Conservation (phyloP, 1,284 basidiomycete species). For the Abortiporus biennis region DNA sequence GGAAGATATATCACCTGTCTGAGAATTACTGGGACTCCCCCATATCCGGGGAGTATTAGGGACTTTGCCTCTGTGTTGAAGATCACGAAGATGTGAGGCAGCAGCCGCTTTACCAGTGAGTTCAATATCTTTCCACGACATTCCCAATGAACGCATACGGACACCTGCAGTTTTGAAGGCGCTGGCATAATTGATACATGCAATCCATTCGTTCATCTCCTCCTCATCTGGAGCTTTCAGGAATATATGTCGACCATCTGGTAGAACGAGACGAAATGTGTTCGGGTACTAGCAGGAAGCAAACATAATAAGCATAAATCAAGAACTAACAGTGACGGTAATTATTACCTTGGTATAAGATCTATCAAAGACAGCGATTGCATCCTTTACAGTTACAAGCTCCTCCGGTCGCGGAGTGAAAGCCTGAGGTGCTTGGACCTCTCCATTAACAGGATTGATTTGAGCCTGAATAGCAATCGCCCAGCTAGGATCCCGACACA, state of each 20-base stretch:
- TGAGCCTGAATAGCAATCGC: slow-evolving; percentile 53
- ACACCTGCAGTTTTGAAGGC: slow-evolving; percentile 87
- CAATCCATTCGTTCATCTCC: slow-evolving; percentile 91
- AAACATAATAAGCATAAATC: background rate
- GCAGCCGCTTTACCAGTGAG: slow-evolving; percentile 81
- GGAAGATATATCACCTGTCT: slow-evolving; percentile 13
- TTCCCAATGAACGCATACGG: slow-evolving; percentile 70
- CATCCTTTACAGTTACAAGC: slow-evolving; percentile 72
- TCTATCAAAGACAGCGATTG: slow-evolving; percentile 76
- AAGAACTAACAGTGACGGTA: background rate
- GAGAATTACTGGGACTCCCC: slow-evolving; percentile 30
- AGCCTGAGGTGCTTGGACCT: slow-evolving; percentile 42
- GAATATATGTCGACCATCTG: slow-evolving; percentile 76
- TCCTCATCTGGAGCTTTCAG: slow-evolving; percentile 69
- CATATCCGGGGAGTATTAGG: slow-evolving; percentile 34
- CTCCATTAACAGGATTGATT: slow-evolving; percentile 33
- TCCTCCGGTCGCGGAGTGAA: slow-evolving; percentile 83
- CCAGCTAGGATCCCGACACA: slow-evolving; percentile 84
- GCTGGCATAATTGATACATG: slow-evolving; percentile 91
- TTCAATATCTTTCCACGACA: slow-evolving; percentile 66
- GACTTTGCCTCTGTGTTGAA: slow-evolving; percentile 33
- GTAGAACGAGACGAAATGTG: slow-evolving; percentile 77
- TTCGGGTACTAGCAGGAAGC: slow-evolving; percentile 24
- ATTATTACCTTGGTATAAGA: slow-evolving; percentile 65
- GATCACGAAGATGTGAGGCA: slow-evolving; percentile 68